phyloP scores from a whole-genome alignment of 345 rosid genomes.

The Barbarea vulgaris region DNA sequence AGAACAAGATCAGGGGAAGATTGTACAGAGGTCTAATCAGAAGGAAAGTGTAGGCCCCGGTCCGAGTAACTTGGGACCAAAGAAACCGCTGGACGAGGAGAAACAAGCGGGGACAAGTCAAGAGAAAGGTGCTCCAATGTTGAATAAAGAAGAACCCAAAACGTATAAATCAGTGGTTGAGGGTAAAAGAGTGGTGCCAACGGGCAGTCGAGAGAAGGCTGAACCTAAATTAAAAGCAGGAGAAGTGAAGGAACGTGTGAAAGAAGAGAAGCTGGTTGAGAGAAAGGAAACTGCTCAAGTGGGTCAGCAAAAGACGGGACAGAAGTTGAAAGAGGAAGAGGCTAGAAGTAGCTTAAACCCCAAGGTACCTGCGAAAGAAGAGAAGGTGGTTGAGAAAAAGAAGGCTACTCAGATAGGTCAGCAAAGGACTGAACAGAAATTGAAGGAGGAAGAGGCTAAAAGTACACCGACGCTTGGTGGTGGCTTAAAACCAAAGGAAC shows the following conservation, averaged over 20 bases:
- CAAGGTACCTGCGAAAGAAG: constrained; percentile 23
- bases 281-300: constrained; percentile 20
- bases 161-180: constrained; percentile 42
- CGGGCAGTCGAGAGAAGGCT: constrained; percentile 2
- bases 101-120: constrained; percentile 24
- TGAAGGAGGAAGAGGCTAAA: constrained; percentile 27
- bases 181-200: constrained; percentile 23
- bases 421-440: neutral
- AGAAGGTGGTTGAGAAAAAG: constrained; percentile 28
- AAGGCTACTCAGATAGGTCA: constrained; percentile 17
- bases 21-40: constrained; percentile 4
- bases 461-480: neutral
- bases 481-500: constrained; percentile 13
- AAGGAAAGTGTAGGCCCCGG: neutral
- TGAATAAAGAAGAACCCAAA: constrained; percentile 21
- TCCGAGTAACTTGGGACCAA: constrained; percentile 18
- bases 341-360: constrained; percentile 8
- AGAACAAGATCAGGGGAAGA: constrained; percentile 25
- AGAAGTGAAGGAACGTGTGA: constrained; percentile 23
- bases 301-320: constrained; percentile 13
- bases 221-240: constrained; percentile 17
- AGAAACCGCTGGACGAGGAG: constrained; percentile 11
- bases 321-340: constrained; percentile 24
- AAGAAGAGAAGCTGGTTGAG: constrained; percentile 30
- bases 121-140: constrained; percentile 14